Base-by-base conservation (phyloP, 192 early-diverging fungal genomes). In the Coemansia sp. region DNA sequence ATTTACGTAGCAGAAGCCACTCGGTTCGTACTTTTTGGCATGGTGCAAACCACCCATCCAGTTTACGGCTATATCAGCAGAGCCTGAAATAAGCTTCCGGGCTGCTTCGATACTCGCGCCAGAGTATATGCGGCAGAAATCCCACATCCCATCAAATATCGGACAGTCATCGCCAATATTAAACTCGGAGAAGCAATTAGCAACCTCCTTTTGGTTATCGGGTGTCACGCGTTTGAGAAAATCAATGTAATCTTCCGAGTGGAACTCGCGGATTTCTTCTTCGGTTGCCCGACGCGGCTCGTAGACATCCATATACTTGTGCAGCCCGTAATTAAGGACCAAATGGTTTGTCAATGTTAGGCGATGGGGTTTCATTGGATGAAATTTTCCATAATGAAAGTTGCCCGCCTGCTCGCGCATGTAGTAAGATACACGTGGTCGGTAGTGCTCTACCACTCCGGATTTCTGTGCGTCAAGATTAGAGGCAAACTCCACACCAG, bases 141-240 rank as follows among this genome's bases (percentile, higher is more conserved):
- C 96, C 81, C 90, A 99, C 74, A 98, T 86, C 8, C 97, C 97
- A 55, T 94, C 93, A 81, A 96, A 99, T 9, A 97, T 90, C 4
- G 97, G 97, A 62, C 96, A 98, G 79, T 99, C 97, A 58, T 99
- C 97, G 10, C 94, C 93, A 21, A 99, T 89, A 62, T 98, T 98
- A 73, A 93, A 91, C 48, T 85, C 79, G 18, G 82, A 69, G 50
- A 88, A 88, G 28, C 85, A 66, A 24, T 84, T 81, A 60, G 78
- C 69, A 61, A 85, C 83, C 30, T 71, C 47, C 59, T 72, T 65
- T 85, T 85, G 75, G 68, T 88, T 92, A 24, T 88, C 89, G 0
- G 89, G 88, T 1, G 90, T 91, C 0, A 93, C 88, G 62, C 93
- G 86, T 49, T 93, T 86, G 38, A 99, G 84, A 73, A 99, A 99